These are phyloP conservation scores for Trichoderma koningii DNA, from an alignment of 2,329 filamentous ascomycete genomes.

Conservation along the genomic window DNA sequence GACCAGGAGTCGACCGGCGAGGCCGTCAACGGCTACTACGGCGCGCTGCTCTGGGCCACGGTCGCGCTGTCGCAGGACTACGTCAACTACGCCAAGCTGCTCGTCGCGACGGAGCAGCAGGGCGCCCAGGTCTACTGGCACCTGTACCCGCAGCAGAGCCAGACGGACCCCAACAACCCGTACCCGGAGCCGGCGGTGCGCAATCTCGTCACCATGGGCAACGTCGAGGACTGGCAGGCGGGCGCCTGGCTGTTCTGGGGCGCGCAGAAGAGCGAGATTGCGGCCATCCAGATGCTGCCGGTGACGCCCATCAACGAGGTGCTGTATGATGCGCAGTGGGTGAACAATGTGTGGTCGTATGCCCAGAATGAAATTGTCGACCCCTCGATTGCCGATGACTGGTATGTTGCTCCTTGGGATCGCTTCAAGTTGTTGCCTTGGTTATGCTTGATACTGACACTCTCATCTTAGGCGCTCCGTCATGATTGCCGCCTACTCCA, in stretches of 20 bases:
- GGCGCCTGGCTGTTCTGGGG: conserved; percentile 32
- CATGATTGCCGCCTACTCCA: conserved; percentile 33
- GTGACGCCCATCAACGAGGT: conserved; percentile 27
- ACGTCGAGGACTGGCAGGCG: conserved; percentile 33
- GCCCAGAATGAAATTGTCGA: conserved; percentile 31
- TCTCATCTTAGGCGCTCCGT: conserved; percentile 30
- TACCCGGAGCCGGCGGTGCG: conserved; percentile 33
- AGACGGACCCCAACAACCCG: conserved; percentile 32
- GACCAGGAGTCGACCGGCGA: conserved; percentile 36
- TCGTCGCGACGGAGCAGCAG: conserved; percentile 33
- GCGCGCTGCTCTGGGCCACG: conserved; percentile 34
- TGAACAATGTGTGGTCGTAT: conserved; percentile 33
- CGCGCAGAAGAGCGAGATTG: conserved; percentile 26
- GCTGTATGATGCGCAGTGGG: conserved; percentile 32
- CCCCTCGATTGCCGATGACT: conserved; percentile 32
- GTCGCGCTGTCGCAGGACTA: conserved; percentile 32
- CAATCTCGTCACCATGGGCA: conserved; percentile 31
- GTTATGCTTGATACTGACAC: too few species aligned
- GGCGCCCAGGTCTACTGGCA: conserved; percentile 34
- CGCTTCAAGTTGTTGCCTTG: too few species aligned
- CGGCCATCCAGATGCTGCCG: conserved; percentile 27
- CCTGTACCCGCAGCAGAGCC: conserved; percentile 30
- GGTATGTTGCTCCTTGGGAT: conserved; percentile 28
- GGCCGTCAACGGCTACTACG: conserved; percentile 35
- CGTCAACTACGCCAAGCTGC: conserved; percentile 33